phyloP scores from a whole-genome alignment of 208 protist genomes.

The Endotrypanum monterogeii region DNA sequence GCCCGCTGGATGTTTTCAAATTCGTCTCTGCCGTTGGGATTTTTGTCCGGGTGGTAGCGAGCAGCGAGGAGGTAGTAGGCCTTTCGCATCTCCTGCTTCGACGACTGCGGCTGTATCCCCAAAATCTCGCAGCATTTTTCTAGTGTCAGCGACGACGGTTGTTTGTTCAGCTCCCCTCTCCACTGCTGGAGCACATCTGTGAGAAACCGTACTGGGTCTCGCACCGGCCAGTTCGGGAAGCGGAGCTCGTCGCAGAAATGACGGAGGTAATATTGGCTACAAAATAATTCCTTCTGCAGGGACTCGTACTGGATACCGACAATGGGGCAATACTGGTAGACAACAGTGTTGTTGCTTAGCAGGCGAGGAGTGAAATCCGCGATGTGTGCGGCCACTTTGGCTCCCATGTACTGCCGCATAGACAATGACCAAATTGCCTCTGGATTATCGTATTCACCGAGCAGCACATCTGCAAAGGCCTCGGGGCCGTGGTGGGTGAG shows the following conservation, averaged over 20 bases:
- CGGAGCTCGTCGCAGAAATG: constrained; percentile 91
- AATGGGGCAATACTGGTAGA: constrained; percentile 95
- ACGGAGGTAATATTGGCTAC: constrained; percentile 93
- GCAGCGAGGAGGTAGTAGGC: constrained; percentile 94
- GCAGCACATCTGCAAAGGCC: constrained; percentile 91
- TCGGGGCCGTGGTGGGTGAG: constrained; percentile 91
- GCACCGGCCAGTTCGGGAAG: constrained; percentile 94
- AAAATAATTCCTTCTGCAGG: constrained; percentile 94
- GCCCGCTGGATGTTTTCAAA: constrained; percentile 93
- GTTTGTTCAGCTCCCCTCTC: constrained; percentile 85
- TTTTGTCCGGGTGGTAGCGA: constrained; percentile 97
- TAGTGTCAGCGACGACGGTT: constrained; percentile 68
- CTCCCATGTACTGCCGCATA: constrained; percentile 91
- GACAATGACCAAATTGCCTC: constrained; percentile 94
- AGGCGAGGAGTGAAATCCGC: constrained; percentile 93
- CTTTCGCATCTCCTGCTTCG: constrained; percentile 76
- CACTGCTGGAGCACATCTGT: constrained; percentile 87
- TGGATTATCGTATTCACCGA: constrained; percentile 95
- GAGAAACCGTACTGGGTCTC: constrained; percentile 83
- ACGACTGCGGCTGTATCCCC: constrained; percentile 47
- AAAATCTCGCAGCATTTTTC: constrained; percentile 75
- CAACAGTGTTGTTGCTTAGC: constrained; percentile 80
- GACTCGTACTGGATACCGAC: constrained; percentile 83
- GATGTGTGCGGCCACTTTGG: constrained; percentile 92
- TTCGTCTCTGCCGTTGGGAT: constrained; percentile 92